phyloP scores from a whole-genome alignment of 305 asterid species.

The Fraxinus xanthoxyloides region DNA sequence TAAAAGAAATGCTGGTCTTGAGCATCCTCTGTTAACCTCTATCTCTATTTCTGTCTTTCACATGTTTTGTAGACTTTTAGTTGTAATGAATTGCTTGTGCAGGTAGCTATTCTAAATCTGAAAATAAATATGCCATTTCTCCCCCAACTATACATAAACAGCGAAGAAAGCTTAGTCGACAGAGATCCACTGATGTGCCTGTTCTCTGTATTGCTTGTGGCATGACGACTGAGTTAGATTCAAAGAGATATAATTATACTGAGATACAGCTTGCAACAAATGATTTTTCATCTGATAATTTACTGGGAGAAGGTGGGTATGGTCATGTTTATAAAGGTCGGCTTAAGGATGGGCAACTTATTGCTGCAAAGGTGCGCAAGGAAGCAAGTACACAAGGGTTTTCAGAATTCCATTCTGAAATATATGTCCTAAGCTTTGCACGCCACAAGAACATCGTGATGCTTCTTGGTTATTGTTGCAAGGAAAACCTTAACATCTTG shows the following conservation, averaged over 20 bases:
- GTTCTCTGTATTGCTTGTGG: constrained; percentile 59
- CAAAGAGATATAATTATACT: constrained; percentile 43
- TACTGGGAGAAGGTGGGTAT: constrained; percentile 81
- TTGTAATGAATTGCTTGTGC: background rate
- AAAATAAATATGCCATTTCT: constrained; percentile 17
- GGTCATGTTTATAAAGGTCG: constrained; percentile 68
- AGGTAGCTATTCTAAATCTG: constrained; percentile 24
- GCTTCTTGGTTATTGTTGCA: constrained; percentile 84
- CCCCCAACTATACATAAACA: constrained; percentile 14
- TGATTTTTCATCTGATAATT: constrained; percentile 52
- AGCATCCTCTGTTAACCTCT: background rate
- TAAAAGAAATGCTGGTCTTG: background rate
- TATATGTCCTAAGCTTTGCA: constrained; percentile 64
- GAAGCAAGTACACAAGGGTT: constrained; percentile 78
- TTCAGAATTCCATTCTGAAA: constrained; percentile 63
- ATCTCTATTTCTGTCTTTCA: background rate
- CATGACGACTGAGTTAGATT: constrained; percentile 39
- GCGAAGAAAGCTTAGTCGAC: constrained; percentile 22
- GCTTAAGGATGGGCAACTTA: constrained; percentile 63
- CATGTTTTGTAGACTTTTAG: background rate
- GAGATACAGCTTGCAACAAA: constrained; percentile 47
- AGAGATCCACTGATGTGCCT: constrained; percentile 35
- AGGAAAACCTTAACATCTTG: constrained; percentile 68
- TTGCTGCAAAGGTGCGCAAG: constrained; percentile 79
- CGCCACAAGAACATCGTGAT: constrained; percentile 81